Conservation (phyloP, 345 rosid genomes). For the Leavenworthia alabamica region DNA sequence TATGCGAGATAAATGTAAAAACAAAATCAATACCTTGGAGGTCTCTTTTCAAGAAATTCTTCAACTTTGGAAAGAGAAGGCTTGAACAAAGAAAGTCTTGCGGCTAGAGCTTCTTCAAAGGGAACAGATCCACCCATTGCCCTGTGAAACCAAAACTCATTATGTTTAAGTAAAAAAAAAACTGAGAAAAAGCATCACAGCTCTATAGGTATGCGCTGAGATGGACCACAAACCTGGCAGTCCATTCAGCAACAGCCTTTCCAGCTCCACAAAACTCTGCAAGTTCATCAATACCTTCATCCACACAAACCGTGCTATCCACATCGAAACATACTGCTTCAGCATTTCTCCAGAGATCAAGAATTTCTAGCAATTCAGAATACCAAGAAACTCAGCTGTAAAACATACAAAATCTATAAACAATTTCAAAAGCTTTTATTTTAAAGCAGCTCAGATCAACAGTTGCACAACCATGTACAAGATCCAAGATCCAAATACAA, state of each 20-base stretch:
- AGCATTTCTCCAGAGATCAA: constrained; percentile 65
- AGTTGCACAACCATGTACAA: not conserved
- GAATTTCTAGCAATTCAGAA: constrained; percentile 44
- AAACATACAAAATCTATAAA: not conserved
- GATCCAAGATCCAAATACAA: not conserved
- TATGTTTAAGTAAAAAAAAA: not conserved
- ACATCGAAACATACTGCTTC: constrained; percentile 95
- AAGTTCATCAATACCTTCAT: constrained; percentile 96
- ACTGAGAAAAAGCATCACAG: not conserved
- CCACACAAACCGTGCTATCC: constrained; percentile 93
- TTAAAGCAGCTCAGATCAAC: not conserved
- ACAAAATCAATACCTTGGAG: constrained; percentile 56
- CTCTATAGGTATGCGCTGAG: not conserved
- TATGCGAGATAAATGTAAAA: not conserved
- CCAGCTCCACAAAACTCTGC: constrained; percentile 99
- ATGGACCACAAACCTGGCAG: constrained; percentile 60
- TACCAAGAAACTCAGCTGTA: constrained; percentile 16
- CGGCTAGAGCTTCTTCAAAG: constrained; percentile 91
- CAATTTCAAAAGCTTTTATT: not conserved
- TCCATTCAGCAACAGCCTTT: constrained; percentile 94
- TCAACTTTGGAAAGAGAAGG: constrained; percentile 75
- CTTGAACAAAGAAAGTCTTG: constrained; percentile 74
- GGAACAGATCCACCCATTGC: constrained; percentile 98
- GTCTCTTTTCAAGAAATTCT: constrained; percentile 64
- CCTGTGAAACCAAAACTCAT: constrained; percentile 32